Percentiles rank a stretch among this genome's conserved stretches.
phyloP scores from a whole-genome alignment of 164 flowering plant genomes.

The Vitis riparia region DNA sequence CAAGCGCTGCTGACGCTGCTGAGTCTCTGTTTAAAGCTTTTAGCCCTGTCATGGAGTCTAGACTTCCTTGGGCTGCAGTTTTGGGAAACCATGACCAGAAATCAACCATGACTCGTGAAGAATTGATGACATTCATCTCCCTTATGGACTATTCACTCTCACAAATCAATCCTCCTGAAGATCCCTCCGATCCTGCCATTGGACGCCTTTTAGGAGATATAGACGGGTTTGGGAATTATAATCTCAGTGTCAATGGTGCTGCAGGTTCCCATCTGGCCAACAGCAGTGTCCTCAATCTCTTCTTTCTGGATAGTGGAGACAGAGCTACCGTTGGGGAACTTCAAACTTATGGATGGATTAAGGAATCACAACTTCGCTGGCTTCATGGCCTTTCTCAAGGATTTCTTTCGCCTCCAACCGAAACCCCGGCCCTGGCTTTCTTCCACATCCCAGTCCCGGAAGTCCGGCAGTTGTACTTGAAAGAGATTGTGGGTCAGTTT shows the following conservation, averaged over 20 bases:
- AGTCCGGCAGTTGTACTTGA: constrained; percentile 47
- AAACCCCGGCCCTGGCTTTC: constrained; percentile 56
- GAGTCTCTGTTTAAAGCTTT: constrained; percentile 74
- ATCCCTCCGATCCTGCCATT: constrained; percentile 11
- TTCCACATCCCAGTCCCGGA: constrained; percentile 95
- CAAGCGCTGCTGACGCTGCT: constrained; percentile 81
- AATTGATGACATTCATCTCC: constrained; percentile 73
- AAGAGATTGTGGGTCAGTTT: constrained; percentile 50
- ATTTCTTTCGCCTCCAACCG: constrained; percentile 11
- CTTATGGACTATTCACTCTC: constrained; percentile 85
- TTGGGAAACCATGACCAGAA: constrained; percentile 96
- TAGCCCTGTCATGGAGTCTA: constrained; percentile 60
- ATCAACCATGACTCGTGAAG: constrained; percentile 83
- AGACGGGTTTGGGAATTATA: constrained; percentile 91
- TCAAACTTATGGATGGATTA: constrained; percentile 87
- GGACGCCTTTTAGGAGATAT: constrained; percentile 23
- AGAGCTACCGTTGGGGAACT: constrained; percentile 54
- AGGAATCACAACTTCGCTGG: constrained; percentile 86
- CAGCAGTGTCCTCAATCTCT: constrained; percentile 67
- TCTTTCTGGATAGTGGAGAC: constrained; percentile 91
- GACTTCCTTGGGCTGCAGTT: constrained; percentile 92
- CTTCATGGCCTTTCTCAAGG: constrained; percentile 44
- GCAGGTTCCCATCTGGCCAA: constrained; percentile 68
- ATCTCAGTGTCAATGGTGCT: constrained; percentile 65
- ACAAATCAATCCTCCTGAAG: constrained; percentile 50